Percentiles rank a stretch among this genome's conserved stretches.
Evolutionary conservation across 148 eudicot genomes (phyloP).

Genomic region (Persicaria tinctoria): DNA sequence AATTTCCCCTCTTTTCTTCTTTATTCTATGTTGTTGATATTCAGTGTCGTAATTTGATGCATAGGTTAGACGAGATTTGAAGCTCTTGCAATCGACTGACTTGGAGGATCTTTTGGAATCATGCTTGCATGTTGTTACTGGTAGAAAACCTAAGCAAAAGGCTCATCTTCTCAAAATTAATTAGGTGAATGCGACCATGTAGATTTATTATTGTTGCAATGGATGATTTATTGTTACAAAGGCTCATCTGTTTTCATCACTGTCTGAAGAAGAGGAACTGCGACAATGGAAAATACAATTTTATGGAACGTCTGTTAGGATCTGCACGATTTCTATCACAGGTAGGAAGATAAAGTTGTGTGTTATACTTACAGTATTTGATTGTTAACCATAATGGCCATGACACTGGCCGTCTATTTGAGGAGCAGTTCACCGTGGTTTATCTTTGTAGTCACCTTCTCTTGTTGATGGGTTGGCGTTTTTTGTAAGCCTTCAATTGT

Average conservation of each 20-base stretch:
- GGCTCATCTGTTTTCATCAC: neutral
- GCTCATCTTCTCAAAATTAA: conserved; percentile 62
- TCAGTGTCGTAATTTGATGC: neutral
- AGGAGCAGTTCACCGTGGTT: neutral
- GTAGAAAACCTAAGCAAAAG: conserved; percentile 65
- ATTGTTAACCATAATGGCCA: neutral
- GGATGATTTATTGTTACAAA: no score
- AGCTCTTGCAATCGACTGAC: conserved; percentile 54
- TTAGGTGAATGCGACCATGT: conserved; percentile 28
- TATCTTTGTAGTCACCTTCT: neutral
- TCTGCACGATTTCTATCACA: conserved; percentile 74
- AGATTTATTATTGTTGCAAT: neutral
- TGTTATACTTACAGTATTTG: no score
- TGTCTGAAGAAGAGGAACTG: conserved; percentile 73
- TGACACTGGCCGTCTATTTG: neutral
- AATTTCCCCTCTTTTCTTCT: neutral
- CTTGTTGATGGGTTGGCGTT: neutral
- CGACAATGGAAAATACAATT: conserved; percentile 45
- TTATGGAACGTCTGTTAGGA: conserved; percentile 70
- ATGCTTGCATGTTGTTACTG: conserved; percentile 54
- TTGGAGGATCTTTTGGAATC: conserved; percentile 61
- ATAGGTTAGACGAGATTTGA: conserved; percentile 80
- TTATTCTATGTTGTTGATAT: neutral
- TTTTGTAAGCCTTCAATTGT: conserved; percentile 1
- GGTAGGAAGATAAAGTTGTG: conserved; percentile 27